A percentile compares a stretch with the other conserved stretches of the same genome.
These are phyloP conservation scores for Kluyveromyces dobzhanskii DNA, from an alignment of 805 yeast species.

Conservation along the genomic window DNA sequence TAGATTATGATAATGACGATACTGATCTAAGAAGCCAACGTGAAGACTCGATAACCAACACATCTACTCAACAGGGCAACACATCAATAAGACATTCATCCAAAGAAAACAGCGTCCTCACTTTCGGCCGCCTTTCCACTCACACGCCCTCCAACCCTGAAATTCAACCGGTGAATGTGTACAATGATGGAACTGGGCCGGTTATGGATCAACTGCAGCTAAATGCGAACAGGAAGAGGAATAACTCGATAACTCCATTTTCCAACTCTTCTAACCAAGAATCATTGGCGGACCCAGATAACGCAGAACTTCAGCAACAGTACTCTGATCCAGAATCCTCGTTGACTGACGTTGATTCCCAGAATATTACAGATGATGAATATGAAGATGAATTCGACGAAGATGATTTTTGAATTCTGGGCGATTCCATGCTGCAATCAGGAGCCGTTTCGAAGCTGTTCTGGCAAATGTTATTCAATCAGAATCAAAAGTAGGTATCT, in stretches of 20 bases:
- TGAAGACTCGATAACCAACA: too few relatives aligned
- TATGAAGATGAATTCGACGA: slow-evolving; percentile 28
- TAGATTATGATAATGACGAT: slow-evolving; percentile 6
- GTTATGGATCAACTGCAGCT: background rate
- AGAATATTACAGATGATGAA: slow-evolving; percentile 22
- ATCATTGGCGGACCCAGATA: background rate
- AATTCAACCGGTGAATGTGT: background rate
- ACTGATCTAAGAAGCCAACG: too few relatives aligned
- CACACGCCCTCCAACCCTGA: background rate
- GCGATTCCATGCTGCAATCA: too few relatives aligned
- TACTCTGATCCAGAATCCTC: background rate
- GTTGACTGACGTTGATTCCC: background rate
- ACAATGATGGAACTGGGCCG: background rate
- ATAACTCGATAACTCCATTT: background rate
- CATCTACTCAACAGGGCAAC: too few relatives aligned
- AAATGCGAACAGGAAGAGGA: background rate
- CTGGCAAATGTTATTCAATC: too few relatives aligned
- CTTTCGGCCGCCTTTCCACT: background rate
- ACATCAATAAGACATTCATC: too few relatives aligned
- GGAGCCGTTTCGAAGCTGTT: too few relatives aligned
- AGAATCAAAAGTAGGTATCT: too few relatives aligned
- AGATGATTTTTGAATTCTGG: slow-evolving; percentile 12
- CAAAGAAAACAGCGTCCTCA: background rate
- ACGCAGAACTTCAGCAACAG: too few relatives aligned
- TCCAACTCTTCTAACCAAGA: background rate